phyloP scores from a whole-genome alignment of 805 yeast species.

The Clavispora phyllophila region DNA sequence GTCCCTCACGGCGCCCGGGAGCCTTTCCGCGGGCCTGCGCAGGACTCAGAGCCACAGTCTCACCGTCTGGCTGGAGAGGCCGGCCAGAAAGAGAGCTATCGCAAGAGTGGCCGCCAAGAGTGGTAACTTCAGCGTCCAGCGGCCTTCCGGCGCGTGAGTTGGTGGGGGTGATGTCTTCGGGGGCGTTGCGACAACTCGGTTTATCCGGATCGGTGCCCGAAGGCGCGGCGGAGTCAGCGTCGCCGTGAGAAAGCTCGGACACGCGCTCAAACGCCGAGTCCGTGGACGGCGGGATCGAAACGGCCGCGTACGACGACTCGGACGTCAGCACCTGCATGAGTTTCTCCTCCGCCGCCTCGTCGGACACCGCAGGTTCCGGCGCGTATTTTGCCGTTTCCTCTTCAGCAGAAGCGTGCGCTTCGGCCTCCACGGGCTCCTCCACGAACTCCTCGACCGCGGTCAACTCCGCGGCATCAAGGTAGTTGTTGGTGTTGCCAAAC shows the following conservation, averaged over 20 bases:
- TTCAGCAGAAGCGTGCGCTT: not conserved
- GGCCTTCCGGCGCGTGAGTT: conserved; percentile 13
- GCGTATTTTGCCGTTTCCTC: not conserved
- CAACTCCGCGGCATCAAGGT: conserved; percentile 25
- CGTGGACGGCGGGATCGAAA: conserved; percentile 24
- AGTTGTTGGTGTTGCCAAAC: conserved; percentile 33
- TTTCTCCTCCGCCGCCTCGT: conserved; percentile 3
- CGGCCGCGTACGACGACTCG: conserved; percentile 35
- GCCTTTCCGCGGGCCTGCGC: not conserved
- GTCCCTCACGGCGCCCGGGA: conserved; percentile 18
- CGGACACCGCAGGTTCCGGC: not conserved
- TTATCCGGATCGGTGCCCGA: conserved; percentile 1
- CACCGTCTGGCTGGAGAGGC: conserved; percentile 6
- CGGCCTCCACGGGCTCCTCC: conserved; percentile 1
- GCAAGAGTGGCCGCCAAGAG: conserved; percentile 10
- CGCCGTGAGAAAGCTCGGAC: conserved; percentile 5
- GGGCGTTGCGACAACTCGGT: conserved; percentile 6
- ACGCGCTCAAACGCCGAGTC: conserved; percentile 14
- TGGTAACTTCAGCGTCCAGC: conserved; percentile 7
- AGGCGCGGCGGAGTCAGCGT: conserved; percentile 5
- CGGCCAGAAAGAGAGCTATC: conserved; percentile 11
- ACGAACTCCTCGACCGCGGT: conserved; percentile 17
- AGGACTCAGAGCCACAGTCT: conserved; percentile 1
- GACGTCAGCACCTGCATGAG: conserved; percentile 25
- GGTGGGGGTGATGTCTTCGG: conserved; percentile 21